Conservation (phyloP, 2,329 filamentous ascomycete species). For the Ophiostoma quercus region DNA sequence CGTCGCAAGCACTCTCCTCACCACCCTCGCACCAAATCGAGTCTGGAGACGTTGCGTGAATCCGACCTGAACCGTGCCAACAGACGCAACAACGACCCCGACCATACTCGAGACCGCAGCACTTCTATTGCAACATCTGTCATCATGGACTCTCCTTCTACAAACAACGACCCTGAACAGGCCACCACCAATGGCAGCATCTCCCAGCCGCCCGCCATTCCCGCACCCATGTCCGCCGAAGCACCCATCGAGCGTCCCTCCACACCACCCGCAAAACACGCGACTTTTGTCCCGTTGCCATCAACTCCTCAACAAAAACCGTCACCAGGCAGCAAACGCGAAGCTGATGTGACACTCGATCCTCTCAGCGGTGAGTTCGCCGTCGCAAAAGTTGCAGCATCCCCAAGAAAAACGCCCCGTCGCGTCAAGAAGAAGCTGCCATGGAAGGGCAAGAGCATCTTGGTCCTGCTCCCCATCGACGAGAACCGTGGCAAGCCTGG, state of each 20-base stretch:
- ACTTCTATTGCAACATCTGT: constrained; percentile 3
- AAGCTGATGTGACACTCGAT: constrained; percentile 7
- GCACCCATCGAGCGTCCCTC: not conserved
- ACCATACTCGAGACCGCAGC: not conserved
- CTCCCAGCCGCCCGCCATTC: not conserved
- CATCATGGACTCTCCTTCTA: constrained; percentile 16
- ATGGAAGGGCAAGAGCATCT: constrained; percentile 70
- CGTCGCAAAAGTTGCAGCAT: constrained; percentile 28
- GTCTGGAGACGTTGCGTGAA: constrained; percentile 52
- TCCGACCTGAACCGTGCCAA: constrained; percentile 31
- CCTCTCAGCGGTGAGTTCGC: constrained; percentile 18
- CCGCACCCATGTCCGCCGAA: not conserved
- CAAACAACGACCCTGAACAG: constrained; percentile 2
- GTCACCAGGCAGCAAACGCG: not conserved
- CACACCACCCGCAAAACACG: not conserved
- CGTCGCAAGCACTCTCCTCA: constrained; percentile 32
- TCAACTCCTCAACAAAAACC: constrained; percentile 19
- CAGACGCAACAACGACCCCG: not conserved
- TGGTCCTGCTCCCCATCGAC: constrained; percentile 64
- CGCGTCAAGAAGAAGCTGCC: constrained; percentile 64
- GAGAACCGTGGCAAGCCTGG: constrained; percentile 58
- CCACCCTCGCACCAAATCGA: constrained; percentile 46
- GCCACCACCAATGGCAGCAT: not conserved
- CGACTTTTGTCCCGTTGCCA: constrained; percentile 1
- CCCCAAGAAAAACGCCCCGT: constrained; percentile 44